Conservation (phyloP, 2,329 filamentous ascomycete genomes). For the Colletotrichum spaethianum region DNA sequence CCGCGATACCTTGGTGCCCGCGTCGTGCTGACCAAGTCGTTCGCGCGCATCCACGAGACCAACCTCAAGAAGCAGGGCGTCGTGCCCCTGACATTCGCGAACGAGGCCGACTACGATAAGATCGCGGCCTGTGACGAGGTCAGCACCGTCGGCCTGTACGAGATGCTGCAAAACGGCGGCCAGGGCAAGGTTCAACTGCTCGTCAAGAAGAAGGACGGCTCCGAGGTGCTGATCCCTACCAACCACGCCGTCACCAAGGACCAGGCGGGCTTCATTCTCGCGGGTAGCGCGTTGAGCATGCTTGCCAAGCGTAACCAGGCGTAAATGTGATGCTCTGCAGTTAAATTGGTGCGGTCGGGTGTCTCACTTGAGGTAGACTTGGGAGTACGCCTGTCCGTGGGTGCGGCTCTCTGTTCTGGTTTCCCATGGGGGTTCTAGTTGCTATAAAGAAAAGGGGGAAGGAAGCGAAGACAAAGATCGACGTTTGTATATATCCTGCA, state of each 20-base stretch:
- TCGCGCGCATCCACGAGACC: conserved; percentile 94
- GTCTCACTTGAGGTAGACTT: not conserved
- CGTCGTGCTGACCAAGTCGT: conserved; percentile 87
- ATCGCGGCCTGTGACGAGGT: conserved; percentile 89
- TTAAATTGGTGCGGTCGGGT: not conserved
- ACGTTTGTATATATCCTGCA: conserved; percentile 26
- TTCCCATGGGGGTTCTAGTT: conserved; percentile 5
- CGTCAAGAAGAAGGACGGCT: conserved; percentile 74
- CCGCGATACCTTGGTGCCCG: conserved; percentile 91
- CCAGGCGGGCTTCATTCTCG: conserved; percentile 92
- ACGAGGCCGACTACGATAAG: conserved; percentile 89
- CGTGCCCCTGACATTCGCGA: conserved; percentile 90
- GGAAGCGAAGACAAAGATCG: conserved; percentile 25
- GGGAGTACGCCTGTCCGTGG: not conserved
- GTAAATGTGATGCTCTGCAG: not conserved
- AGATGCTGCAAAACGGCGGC: conserved; percentile 85
- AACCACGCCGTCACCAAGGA: conserved; percentile 91
- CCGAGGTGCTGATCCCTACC: conserved; percentile 80
- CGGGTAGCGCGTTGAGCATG: conserved; percentile 93
- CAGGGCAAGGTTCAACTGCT: conserved; percentile 80
- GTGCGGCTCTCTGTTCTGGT: not conserved
- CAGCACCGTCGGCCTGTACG: conserved; percentile 84
- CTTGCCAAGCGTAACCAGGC: conserved; percentile 72
- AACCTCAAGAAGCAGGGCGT: conserved; percentile 98
- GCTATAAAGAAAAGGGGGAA: conserved; percentile 12